Evolutionary conservation across 2,329 filamentous ascomycete genomes (phyloP), one percentile per base, ranked within the genome.

Genomic region (Colletotrichum cereale): DNA sequence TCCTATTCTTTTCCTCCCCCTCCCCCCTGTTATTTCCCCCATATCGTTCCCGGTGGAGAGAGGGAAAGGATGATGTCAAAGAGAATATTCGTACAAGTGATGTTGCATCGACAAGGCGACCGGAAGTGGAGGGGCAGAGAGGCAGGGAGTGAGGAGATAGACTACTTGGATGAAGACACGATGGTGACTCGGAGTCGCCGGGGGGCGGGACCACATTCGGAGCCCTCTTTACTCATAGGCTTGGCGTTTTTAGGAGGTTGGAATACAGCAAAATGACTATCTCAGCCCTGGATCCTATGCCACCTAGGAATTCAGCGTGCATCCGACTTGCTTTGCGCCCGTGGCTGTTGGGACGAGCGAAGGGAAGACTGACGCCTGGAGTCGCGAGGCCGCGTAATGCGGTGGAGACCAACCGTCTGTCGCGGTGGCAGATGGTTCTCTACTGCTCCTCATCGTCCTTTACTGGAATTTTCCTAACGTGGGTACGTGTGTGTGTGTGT

Each of bases 161-260:
- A 47, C 21, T 24, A 47, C 44, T 47, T 62, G 60, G 62, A 48
- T 48, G 47, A 58, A 65, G 62, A 36, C 52, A 65, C 34, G 52
- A 58, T 29, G 14, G 36, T 63, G 36, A 50, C 26, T 52, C 21
- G 61, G 61, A 63, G 61, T 63, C 61, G 48, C 48, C 34, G 10
- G 48, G 53, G 53, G 48, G 61, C 36, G 61, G 61, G 61, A 63
- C 48, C 61, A 63, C 34, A 63, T 53, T 63, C 61, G 61, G 48
- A 53, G 48, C 61, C 61, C 61, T 63, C 61, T 63, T 40, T 53
- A 24, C 53, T 53, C 48, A 63, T 42, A 63, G 61, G 61, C 48
- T 63, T 53, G 61, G 61, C 61, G 61, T 63, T 63, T 53, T 63
- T 53, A 42, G 47, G 47, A 55, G 48, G 61, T 38, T 26, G 61